Conservation (phyloP, 2,329 filamentous ascomycete genomes). For the Colletotrichum sp. region DNA sequence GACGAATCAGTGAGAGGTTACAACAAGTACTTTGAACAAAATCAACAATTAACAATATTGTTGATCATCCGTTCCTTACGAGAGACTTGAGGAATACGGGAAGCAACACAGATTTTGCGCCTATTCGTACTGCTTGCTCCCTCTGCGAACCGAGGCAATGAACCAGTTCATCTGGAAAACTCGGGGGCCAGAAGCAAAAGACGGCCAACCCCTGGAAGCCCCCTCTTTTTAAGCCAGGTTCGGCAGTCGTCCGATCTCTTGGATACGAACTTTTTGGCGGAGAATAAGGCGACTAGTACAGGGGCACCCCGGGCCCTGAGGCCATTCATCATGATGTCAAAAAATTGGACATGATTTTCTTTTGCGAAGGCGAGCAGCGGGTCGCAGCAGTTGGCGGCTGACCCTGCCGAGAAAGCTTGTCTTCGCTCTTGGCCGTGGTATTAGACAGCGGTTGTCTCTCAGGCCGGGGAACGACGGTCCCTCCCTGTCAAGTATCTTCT, state of each 20-base stretch:
- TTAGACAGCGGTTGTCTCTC: neutral
- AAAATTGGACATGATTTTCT: neutral
- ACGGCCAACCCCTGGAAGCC: neutral
- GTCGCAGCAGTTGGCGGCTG: neutral
- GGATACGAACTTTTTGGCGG: constrained; percentile 11
- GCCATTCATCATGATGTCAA: neutral
- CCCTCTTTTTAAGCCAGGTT: neutral
- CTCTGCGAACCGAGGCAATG: neutral
- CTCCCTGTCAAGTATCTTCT: neutral
- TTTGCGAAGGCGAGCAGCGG: neutral
- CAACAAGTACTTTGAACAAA: neutral
- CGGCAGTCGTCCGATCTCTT: constrained; percentile 1
- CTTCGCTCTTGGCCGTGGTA: neutral
- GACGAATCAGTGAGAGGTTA: fast-evolving
- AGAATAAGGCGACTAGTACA: neutral
- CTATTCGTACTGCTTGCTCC: too few species aligned
- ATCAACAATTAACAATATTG: neutral
- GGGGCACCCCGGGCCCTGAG: neutral
- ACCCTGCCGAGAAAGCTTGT: constrained; percentile 7
- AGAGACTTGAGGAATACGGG: too few species aligned
- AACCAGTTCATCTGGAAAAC: neutral
- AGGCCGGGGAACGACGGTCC: neutral
- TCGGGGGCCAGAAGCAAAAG: neutral
- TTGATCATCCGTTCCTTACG: neutral
- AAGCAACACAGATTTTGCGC: neutral